These are phyloP conservation scores for Sarocladiaceae sp. DNA, from an alignment of 2,329 filamentous ascomycete species.

Conservation along the genomic window DNA sequence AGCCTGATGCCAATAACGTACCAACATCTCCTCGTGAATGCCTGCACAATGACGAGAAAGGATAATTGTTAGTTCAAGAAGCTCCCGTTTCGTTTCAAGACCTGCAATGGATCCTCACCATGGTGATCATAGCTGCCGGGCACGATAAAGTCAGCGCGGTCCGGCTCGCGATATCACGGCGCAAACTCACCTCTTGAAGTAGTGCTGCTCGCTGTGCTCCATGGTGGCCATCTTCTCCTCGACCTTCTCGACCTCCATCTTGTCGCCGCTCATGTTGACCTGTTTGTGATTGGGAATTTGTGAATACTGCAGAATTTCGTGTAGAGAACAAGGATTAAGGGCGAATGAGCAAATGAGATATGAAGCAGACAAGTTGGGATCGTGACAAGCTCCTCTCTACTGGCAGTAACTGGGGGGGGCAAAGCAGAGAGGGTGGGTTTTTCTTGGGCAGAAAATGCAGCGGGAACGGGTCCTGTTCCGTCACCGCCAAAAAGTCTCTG, in stretches of 20 bases:
- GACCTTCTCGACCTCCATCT: constrained; percentile 54
- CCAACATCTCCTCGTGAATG: constrained; percentile 98
- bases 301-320: not conserved
- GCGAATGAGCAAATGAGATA: not conserved
- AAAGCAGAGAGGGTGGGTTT: constrained; percentile 4
- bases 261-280: constrained; percentile 40
- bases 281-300: not conserved
- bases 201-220: constrained; percentile 95
- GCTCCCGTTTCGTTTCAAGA: constrained; percentile 10
- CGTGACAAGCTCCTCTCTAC: too few species aligned
- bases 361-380: not conserved
- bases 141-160: constrained; percentile 1
- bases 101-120: constrained; percentile 47
- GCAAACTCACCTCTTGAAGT: constrained; percentile 81
- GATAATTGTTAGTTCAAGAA: constrained; percentile 14
- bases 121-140: constrained; percentile 86
- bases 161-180: not conserved
- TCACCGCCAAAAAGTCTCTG: constrained; percentile 6
- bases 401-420: too few species aligned
- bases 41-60: constrained; percentile 45
- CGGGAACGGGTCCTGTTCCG: constrained; percentile 4
- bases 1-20: constrained; percentile 45
- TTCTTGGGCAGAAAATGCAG: constrained; percentile 9
- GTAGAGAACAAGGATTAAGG: not conserved
- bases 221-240: constrained; percentile 63